Evolutionary conservation across 2,329 filamentous ascomycete genomes (phyloP), one percentile per base, ranked within the genome.

Genomic region (Trichocomaceae sp.): DNA sequence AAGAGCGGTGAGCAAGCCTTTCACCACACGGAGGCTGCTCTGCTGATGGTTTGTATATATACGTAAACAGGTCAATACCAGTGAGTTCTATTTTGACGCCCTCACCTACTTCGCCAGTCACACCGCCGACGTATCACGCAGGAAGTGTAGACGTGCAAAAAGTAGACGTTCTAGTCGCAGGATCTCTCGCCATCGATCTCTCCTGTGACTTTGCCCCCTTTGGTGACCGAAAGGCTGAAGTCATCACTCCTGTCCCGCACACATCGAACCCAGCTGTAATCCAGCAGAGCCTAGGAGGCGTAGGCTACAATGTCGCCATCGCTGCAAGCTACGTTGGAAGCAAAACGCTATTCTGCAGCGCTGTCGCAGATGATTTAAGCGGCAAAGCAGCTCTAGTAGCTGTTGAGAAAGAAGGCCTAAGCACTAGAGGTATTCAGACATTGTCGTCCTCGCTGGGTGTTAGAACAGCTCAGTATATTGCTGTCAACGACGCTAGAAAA

Each of bases 211-310:
- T 86, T 65, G 65, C 75, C 23, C 80, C 80, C 12, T 68, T 77
- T 13, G 59, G 69, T 8, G 66, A 67, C 23, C 68, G 72, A 33
- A 57, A 65, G 2, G 58, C 59, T 10, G 61, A 65, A n/a, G 63
- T 66, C 10, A 62, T 66, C 10, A 62, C 62, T 57, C 76, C 68
- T 57, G 61, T 66, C 51, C 75, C 85, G 37, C 82, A 91, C 57
- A 96, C 90, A 0, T 97, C 92, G 0, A 97, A 97, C 64, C 88
- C 88, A 48, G 84, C 90, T 7, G 75, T 77, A 13, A 95, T 96
- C 60, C 83, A 76, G 35, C 90, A 95, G 66, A 88, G 87, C 1
- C 81, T 96, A 7, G 93, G 93, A 12, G 93, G 93, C 6, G 93
- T 97, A 7, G 93, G 89, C 6, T 86, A 90, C 65, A 97, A 97